Evolutionary conservation across 371 early-diverging fungal species (phyloP).

Genomic region (Mucor saturninus): DNA sequence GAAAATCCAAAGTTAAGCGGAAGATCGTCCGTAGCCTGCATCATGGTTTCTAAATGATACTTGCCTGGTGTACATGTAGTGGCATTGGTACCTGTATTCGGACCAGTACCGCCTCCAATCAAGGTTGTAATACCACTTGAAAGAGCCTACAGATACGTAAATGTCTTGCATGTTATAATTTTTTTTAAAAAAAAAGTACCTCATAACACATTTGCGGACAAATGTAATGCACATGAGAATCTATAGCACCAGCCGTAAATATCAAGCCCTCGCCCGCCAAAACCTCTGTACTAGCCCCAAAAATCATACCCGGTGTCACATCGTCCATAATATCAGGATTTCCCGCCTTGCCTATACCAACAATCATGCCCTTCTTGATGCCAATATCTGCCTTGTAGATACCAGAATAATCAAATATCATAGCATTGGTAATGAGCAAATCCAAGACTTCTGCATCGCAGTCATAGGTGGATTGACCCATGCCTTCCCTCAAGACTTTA

Average conservation of each 20-base stretch:
- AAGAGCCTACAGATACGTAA: slow-evolving; percentile 57
- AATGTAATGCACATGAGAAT: slow-evolving; percentile 92
- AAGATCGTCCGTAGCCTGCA: slow-evolving; percentile 83
- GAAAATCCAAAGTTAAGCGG: slow-evolving; percentile 93
- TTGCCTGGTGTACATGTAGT: slow-evolving; percentile 92
- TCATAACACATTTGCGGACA: slow-evolving; percentile 87
- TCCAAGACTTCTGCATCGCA: slow-evolving; percentile 77
- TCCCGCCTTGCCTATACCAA: slow-evolving; percentile 94
- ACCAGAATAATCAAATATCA: slow-evolving; percentile 93
- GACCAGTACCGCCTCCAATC: slow-evolving; percentile 95
- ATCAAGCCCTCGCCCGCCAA: slow-evolving; percentile 90
- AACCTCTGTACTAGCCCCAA: slow-evolving; percentile 89
- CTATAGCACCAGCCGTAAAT: slow-evolving; percentile 91
- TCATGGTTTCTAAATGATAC: slow-evolving; percentile 83
- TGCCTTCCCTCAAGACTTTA: slow-evolving; percentile 90
- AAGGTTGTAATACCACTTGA: slow-evolving; percentile 88
- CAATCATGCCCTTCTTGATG: slow-evolving; percentile 81
- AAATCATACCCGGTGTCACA: slow-evolving; percentile 86
- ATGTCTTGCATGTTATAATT: too few species aligned
- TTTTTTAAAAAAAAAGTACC: slow-evolving; percentile 41
- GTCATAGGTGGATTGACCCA: slow-evolving; percentile 82
- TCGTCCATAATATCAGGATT: slow-evolving; percentile 95
- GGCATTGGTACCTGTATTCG: slow-evolving; percentile 93
- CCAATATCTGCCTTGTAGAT: slow-evolving; percentile 97
- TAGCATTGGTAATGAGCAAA: slow-evolving; percentile 90